Evolutionary conservation across 2,329 filamentous ascomycete genomes (phyloP).

Genomic region (Tolypocladium album): DNA sequence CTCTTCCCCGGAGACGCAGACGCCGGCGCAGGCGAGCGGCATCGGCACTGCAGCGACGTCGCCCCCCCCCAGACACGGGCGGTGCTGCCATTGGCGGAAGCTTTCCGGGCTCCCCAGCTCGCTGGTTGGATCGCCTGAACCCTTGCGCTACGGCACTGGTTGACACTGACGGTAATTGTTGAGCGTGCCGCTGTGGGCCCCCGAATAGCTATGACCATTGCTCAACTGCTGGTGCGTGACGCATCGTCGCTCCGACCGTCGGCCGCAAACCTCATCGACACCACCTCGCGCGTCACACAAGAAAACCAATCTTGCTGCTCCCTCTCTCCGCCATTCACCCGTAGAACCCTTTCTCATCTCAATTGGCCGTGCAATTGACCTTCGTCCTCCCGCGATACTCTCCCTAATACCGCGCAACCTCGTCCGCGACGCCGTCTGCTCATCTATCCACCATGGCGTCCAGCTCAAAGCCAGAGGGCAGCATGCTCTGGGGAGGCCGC

Average conservation of each 20-base stretch:
- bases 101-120: background rate
- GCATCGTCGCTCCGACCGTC: background rate
- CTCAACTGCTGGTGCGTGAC: too few relatives aligned
- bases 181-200: background rate
- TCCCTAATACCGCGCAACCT: background rate
- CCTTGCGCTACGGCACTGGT: background rate
- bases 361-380: background rate
- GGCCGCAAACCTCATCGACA: background rate
- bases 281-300: background rate
- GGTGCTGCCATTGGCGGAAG: background rate
- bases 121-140: background rate
- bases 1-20: background rate
- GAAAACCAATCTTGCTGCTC: background rate
- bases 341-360: background rate
- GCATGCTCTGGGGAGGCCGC: slow-evolving; percentile 34
- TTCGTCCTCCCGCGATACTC: background rate
- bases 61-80: background rate
- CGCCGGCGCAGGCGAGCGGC: background rate
- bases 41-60: background rate
- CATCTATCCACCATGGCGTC: slow-evolving; percentile 13
- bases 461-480: slow-evolving; percentile 15
- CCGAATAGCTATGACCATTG: background rate
- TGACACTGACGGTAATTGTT: background rate
- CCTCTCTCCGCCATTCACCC: background rate
- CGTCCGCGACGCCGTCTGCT: background rate